Conservation (phyloP, 1,284 basidiomycete genomes). For the Fistulina hepatica region DNA sequence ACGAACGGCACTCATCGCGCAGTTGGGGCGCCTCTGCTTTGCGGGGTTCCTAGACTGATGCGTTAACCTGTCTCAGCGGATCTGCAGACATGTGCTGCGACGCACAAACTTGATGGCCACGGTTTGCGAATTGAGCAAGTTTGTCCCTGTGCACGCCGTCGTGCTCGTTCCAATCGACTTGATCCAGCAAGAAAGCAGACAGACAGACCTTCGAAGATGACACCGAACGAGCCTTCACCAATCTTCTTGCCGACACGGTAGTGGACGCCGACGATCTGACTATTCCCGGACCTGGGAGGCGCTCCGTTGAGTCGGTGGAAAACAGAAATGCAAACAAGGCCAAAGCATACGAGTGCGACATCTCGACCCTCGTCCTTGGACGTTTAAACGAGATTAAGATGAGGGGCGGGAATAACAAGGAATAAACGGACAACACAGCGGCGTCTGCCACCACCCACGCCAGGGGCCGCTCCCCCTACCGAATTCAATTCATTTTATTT, state of each 20-base stretch:
- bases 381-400: neutral
- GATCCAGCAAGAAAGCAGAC: slow-evolving; percentile 5
- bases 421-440: neutral
- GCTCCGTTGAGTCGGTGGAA: slow-evolving; percentile 26
- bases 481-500: no score
- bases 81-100: slow-evolving; percentile 15
- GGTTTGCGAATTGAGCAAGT: slow-evolving; percentile 89
- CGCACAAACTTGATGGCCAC: slow-evolving; percentile 97
- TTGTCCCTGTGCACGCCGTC: slow-evolving; percentile 56
- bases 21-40: slow-evolving; percentile 96
- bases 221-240: slow-evolving; percentile 85
- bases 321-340: slow-evolving; percentile 8
- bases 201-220: slow-evolving; percentile 84
- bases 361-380: no score
- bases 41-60: slow-evolving; percentile 73
- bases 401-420: neutral
- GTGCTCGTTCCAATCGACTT: slow-evolving; percentile 6
- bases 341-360: no score
- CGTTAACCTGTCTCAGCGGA: slow-evolving; percentile 1
- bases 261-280: slow-evolving; percentile 70
- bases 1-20: slow-evolving; percentile 93
- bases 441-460: no score
- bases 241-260: slow-evolving; percentile 82
- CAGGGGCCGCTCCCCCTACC: no score
- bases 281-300: no score